phyloP scores from a whole-genome alignment of 2,329 filamentous ascomycete species.

The Tolypocladium paradoxum region DNA sequence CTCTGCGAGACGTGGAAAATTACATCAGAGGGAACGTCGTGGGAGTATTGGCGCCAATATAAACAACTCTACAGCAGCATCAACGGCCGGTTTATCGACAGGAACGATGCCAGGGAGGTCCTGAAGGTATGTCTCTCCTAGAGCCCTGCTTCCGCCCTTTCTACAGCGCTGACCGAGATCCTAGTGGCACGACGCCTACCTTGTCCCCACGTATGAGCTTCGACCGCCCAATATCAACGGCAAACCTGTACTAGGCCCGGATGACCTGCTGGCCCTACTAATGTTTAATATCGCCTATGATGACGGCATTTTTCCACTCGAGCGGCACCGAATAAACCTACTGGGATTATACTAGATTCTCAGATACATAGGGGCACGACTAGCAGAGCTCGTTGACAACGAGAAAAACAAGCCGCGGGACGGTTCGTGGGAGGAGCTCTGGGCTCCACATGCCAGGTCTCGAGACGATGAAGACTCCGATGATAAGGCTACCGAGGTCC shows the following conservation, averaged over 20 bases:
- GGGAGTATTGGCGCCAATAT: slow-evolving; percentile 16
- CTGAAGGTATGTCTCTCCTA: slow-evolving; percentile 12
- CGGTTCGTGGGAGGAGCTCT: slow-evolving; percentile 10
- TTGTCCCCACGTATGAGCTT: slow-evolving; percentile 13
- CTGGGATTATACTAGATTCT: slow-evolving; percentile 15
- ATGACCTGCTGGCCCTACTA: slow-evolving; percentile 12
- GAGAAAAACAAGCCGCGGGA: slow-evolving; percentile 13
- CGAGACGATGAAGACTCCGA: slow-evolving; percentile 2
- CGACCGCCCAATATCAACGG: slow-evolving; percentile 11
- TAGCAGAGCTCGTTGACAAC: slow-evolving; percentile 18
- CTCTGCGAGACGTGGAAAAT: slow-evolving; percentile 13
- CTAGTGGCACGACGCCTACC: slow-evolving; percentile 11
- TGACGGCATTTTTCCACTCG: slow-evolving; percentile 10
- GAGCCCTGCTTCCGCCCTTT: too few species aligned
- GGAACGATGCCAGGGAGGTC: slow-evolving; percentile 13
- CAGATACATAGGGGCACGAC: slow-evolving; percentile 15
- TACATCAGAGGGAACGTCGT: slow-evolving; percentile 10
- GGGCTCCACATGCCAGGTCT: slow-evolving; percentile 10
- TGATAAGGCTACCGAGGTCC: slow-evolving; percentile 4
- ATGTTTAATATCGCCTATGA: slow-evolving; percentile 20
- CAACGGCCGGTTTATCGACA: slow-evolving; percentile 10
- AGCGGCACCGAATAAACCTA: slow-evolving; percentile 13
- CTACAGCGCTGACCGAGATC: neutral
- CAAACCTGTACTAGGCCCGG: slow-evolving; percentile 12
- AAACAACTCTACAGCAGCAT: slow-evolving; percentile 14